Conservation (phyloP, 768 basidiomycete species). For the Mycena latifolia region DNA sequence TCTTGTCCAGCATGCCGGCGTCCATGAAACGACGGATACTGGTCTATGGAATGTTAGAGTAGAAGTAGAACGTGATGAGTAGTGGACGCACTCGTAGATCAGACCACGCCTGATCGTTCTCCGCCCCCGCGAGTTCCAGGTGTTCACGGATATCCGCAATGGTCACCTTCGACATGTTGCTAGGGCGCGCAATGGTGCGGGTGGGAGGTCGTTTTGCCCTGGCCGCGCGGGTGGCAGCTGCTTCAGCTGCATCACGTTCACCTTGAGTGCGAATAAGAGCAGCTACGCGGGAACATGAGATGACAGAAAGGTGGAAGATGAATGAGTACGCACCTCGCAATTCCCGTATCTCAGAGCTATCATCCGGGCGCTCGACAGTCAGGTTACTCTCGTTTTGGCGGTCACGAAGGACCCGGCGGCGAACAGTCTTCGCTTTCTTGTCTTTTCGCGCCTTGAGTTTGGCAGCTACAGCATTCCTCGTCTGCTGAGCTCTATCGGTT, state of each 20-base stretch:
- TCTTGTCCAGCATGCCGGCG: constrained; percentile 8
- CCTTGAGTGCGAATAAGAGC: constrained; percentile 5
- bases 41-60: background rate
- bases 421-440: background rate
- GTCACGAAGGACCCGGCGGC: background rate
- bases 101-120: constrained; percentile 1
- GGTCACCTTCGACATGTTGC: constrained; percentile 2
- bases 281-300: background rate
- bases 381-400: constrained; percentile 14
- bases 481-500: too few relatives aligned
- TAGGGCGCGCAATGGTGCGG: constrained; percentile 8
- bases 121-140: background rate
- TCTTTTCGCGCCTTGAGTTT: background rate
- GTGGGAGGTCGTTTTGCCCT: background rate
- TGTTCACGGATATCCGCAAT: background rate
- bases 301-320: background rate
- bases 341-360: constrained; percentile 8
- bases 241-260: constrained; percentile 13
- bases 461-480: too few relatives aligned
- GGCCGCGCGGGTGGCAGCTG: background rate
- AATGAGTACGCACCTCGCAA: constrained; percentile 7
- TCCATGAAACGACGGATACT: constrained; percentile 17
- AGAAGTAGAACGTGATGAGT: background rate
- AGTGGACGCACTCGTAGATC: constrained; percentile 16
- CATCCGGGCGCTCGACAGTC: constrained; percentile 11